A percentile compares a stretch with the other conserved stretches of the same genome.
phyloP scores from a whole-genome alignment of 805 yeast genomes.

The Metschnikowia picachoensis region DNA sequence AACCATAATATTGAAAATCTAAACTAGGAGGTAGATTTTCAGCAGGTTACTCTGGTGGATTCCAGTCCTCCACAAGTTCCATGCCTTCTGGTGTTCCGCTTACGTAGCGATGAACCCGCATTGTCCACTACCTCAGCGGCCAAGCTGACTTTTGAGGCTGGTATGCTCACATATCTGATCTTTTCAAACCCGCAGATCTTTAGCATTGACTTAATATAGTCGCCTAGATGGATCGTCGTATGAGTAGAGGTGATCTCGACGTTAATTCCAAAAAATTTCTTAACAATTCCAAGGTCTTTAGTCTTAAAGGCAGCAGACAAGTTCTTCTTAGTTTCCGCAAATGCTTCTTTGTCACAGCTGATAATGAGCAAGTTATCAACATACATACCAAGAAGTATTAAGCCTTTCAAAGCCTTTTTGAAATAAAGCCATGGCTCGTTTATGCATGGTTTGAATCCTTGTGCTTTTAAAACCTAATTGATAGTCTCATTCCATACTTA shows the following conservation, averaged over 20 bases:
- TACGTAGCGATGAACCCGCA: too few relatives aligned
- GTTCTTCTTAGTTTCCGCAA: not conserved
- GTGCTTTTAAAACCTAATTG: not conserved
- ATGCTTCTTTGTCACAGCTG: not conserved
- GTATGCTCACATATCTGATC: too few relatives aligned
- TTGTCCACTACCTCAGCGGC: too few relatives aligned
- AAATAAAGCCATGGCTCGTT: not conserved
- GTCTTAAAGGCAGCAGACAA: not conserved
- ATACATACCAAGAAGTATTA: not conserved
- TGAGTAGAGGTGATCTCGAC: not conserved
- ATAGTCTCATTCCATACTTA: conserved; percentile 1
- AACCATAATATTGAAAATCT: too few relatives aligned
- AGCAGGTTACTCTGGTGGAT: too few relatives aligned
- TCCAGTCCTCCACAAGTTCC: too few relatives aligned
- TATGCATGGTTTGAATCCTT: not conserved
- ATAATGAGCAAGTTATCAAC: not conserved
- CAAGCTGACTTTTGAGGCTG: too few relatives aligned
- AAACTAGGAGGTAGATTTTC: too few relatives aligned
- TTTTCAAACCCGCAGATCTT: too few relatives aligned
- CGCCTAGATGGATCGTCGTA: not conserved
- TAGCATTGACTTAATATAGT: too few relatives aligned
- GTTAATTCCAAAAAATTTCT: conserved; percentile 2
- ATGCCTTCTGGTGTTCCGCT: too few relatives aligned
- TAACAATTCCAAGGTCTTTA: not conserved
- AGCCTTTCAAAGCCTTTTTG: not conserved